Base-by-base conservation (phyloP, 495 filamentous ascomycete genomes). In the Letharia columbiana region DNA sequence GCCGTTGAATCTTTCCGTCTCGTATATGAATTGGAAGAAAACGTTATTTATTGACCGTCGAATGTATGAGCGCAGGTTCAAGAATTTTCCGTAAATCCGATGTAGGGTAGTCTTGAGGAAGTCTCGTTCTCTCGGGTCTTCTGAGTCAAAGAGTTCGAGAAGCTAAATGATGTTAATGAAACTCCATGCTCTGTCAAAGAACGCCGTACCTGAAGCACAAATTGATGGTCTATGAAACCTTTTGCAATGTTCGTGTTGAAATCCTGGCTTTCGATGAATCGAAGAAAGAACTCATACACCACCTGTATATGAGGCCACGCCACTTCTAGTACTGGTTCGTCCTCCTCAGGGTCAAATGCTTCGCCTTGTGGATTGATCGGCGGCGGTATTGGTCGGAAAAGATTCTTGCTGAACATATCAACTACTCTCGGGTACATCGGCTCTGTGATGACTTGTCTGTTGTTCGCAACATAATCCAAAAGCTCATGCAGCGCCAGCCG, bases 231-330 rank as follows among this genome's bases (percentile, higher is more conserved):
- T 70, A 99, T 99, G 75, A 94, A 96, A 40, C 90, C 87, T 75
- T 99, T 99, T n/a, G 95, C 94, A 70, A 96, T 96, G 76, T 99
- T 99, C 44, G 94, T 99, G 77, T 99, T 99, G 86, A 99, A 99
- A 74, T 99, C 94, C 75, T 97, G 95, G 75, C 94, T 99, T 73
- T 99, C 94, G 71, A 99, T 99, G 78, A 98, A 99, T 59, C 94
- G 81, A 64, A 99, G 81, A 81, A 99, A 99, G 80, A 99, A 99
- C 76, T 99, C 94, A 73, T 99, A 99, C 39, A 99, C 95, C 45
- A 98, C 95, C 76, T 99, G 94, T 62, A 99, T 99, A 75, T 99
- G 94, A 17, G 94, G 94, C 94, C 94, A 99, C 15, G 94, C 95
- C 18, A 99, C 95, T 79, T 99, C 94, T 65, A 99, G 81, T 11